A percentile compares a stretch with the other conserved stretches of the same genome.
These are phyloP conservation scores for Mimosa pudica DNA, from an alignment of 306 rosid species.

Conservation along the genomic window DNA sequence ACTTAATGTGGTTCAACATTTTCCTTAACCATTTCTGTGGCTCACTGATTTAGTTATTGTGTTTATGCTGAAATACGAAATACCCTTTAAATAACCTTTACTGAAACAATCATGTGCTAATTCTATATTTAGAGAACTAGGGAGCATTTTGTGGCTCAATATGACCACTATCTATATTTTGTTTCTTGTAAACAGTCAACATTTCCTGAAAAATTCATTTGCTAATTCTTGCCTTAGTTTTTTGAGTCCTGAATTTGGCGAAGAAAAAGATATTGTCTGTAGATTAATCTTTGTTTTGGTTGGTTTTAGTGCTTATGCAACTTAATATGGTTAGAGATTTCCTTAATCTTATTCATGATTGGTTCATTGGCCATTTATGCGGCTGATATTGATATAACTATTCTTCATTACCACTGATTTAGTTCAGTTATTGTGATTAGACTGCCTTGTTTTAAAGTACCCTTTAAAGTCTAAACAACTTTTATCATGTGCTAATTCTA, in stretches of 20 bases:
- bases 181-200: background rate
- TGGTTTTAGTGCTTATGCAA: conserved; percentile 11
- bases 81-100: background rate
- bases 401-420: background rate
- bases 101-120: background rate
- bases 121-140: background rate
- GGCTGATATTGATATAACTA: background rate
- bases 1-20: conserved; percentile 1
- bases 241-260: too few relatives aligned
- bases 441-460: background rate
- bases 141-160: background rate
- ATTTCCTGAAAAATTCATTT: too few relatives aligned
- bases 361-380: background rate
- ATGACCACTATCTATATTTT: background rate
- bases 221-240: too few relatives aligned
- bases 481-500: conserved; percentile 2
- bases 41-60: conserved; percentile 9
- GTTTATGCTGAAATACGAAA: background rate
- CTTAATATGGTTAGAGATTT: conserved; percentile 8
- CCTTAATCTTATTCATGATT: background rate
- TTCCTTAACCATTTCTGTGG: conserved; percentile 2
- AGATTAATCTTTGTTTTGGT: background rate
- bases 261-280: background rate
- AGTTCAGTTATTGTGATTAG: conserved; percentile 1
- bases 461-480: background rate